phyloP scores from a whole-genome alignment of 2,329 filamentous ascomycete genomes.

The Apiospora koreana region DNA sequence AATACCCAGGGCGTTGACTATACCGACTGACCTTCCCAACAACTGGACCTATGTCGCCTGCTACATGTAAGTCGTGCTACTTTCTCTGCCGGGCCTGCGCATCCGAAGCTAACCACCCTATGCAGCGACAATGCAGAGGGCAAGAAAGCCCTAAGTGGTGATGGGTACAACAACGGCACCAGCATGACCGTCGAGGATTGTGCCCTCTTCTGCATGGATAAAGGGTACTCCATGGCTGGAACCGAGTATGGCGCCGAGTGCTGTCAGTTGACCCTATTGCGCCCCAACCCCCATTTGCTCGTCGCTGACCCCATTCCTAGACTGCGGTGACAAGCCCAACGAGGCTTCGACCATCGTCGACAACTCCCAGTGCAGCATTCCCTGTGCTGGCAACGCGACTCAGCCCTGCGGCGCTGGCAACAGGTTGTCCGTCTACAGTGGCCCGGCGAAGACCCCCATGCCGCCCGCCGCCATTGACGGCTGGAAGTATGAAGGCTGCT shows the following conservation, averaged over 20 bases:
- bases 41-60: conserved; percentile 19
- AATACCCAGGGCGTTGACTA: conserved; percentile 12
- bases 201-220: conserved; percentile 7
- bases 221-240: conserved; percentile 6
- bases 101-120: neutral
- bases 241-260: conserved; percentile 10
- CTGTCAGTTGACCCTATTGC: neutral
- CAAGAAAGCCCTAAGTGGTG: conserved; percentile 1
- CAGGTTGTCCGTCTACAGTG: conserved; percentile 14
- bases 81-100: neutral
- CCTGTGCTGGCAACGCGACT: neutral
- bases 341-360: neutral
- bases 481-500: conserved; percentile 17
- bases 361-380: neutral
- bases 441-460: conserved; percentile 10
- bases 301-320: neutral
- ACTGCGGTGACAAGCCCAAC: conserved; percentile 15
- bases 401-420: conserved; percentile 12
- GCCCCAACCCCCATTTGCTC: neutral
- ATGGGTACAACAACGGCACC: conserved; percentile 15
- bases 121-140: conserved; percentile 15
- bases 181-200: conserved; percentile 8
- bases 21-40: conserved; percentile 15
- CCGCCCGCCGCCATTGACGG: conserved; percentile 15
- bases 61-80: conserved; percentile 14